Conservation (phyloP, 495 filamentous ascomycete species). For the Stereocaulon alpinum region DNA sequence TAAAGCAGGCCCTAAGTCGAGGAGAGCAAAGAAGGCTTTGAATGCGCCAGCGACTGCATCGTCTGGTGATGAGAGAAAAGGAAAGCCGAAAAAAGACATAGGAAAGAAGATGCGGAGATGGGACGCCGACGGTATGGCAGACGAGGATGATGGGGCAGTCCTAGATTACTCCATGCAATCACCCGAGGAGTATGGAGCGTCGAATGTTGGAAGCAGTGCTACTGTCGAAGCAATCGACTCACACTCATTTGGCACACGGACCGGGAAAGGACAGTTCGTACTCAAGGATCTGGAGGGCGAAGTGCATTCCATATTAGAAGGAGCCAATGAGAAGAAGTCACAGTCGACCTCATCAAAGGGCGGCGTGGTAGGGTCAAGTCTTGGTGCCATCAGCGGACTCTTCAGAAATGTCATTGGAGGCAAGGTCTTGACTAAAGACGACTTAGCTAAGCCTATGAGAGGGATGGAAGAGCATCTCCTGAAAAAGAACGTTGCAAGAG, state of each 20-base stretch:
- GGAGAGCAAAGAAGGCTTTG: constrained; percentile 70
- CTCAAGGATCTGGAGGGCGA: constrained; percentile 88
- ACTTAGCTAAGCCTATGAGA: constrained; percentile 83
- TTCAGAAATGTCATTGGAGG: constrained; percentile 93
- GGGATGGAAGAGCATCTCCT: constrained; percentile 93
- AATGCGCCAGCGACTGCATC: constrained; percentile 56
- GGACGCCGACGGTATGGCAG: constrained; percentile 80
- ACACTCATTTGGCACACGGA: constrained; percentile 72
- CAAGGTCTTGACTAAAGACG: constrained; percentile 75
- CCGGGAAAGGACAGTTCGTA: constrained; percentile 83
- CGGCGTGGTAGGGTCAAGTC: constrained; percentile 64
- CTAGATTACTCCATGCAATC: constrained; percentile 70
- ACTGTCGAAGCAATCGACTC: constrained; percentile 62
- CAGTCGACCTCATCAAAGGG: constrained; percentile 34
- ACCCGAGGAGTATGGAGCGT: constrained; percentile 40
- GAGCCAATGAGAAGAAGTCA: constrained; percentile 55
- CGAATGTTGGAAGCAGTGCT: constrained; percentile 35
- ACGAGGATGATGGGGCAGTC: constrained; percentile 69
- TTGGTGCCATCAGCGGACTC: constrained; percentile 71
- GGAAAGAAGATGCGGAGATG: constrained; percentile 78
- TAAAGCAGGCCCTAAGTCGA: constrained; percentile 63
- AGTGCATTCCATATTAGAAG: constrained; percentile 75
- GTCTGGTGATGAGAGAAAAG: constrained; percentile 72
- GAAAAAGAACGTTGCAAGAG: constrained; percentile 91
- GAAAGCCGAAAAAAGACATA: constrained; percentile 46